A percentile compares a stretch with the other conserved stretches of the same genome.
phyloP scores from a whole-genome alignment of 1,139 yeast species.

The Debaryomyces nepalensis region DNA sequence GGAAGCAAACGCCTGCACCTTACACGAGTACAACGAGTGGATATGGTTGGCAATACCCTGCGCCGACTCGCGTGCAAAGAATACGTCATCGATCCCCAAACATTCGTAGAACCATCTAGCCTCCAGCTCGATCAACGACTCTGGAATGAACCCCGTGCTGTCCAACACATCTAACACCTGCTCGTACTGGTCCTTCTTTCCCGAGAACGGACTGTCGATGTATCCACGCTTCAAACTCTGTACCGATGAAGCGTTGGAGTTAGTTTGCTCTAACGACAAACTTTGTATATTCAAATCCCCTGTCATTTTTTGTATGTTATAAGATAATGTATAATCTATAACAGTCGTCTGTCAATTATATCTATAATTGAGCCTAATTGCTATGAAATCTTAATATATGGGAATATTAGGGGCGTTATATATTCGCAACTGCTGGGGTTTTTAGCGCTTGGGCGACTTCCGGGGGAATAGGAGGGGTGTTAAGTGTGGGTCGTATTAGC shows the following conservation, averaged over 20 bases:
- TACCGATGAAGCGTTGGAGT: slow-evolving; percentile 40
- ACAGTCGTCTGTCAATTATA: slow-evolving; percentile 2
- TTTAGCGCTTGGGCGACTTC: slow-evolving; percentile 3
- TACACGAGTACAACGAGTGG: slow-evolving; percentile 89
- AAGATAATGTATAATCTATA: neutral
- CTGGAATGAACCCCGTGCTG: slow-evolving; percentile 88
- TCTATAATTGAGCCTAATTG: slow-evolving; percentile 3
- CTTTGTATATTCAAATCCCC: slow-evolving; percentile 24
- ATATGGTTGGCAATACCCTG: slow-evolving; percentile 81
- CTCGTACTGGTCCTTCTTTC: slow-evolving; percentile 80
- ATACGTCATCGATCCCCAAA: slow-evolving; percentile 90
- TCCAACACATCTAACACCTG: slow-evolving; percentile 83
- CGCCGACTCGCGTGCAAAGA: slow-evolving; percentile 85
- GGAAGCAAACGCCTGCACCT: slow-evolving; percentile 77
- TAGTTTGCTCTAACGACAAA: slow-evolving; percentile 30
- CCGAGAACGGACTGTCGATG: slow-evolving; percentile 74
- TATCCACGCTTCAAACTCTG: slow-evolving; percentile 60
- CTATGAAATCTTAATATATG: neutral
- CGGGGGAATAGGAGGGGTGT: slow-evolving; percentile 7
- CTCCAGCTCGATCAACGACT: slow-evolving; percentile 80
- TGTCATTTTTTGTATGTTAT: slow-evolving; percentile 6
- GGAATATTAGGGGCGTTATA: slow-evolving; percentile 8
- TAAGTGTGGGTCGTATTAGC: neutral
- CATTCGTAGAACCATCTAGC: slow-evolving; percentile 87
- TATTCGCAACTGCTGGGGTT: slow-evolving; percentile 9